Percentiles rank a stretch among this genome's conserved stretches.
phyloP scores from a whole-genome alignment of 306 rosid species.

The Prunus mongolica region DNA sequence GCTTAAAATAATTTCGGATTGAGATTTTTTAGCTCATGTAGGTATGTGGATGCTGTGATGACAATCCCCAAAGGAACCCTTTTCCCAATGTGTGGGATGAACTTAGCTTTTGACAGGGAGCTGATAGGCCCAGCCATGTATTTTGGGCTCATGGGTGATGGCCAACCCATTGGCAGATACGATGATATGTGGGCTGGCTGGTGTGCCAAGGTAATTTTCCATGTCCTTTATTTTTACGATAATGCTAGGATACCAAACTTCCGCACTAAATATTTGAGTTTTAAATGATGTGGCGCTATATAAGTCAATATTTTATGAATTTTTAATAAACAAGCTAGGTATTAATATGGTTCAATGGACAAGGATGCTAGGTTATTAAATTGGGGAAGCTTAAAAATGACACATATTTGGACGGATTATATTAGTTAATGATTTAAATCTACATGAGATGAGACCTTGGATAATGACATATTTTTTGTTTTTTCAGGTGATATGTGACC shows the following conservation, averaged over 20 bases:
- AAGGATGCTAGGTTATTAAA: too few relatives aligned
- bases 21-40: neutral
- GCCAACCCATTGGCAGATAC: conserved; percentile 44
- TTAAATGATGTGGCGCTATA: too few relatives aligned
- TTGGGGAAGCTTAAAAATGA: too few relatives aligned
- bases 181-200: conserved; percentile 58
- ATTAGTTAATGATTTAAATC: too few relatives aligned
- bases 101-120: conserved; percentile 43
- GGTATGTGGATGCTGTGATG: conserved; percentile 43
- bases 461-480: neutral
- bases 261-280: too few relatives aligned
- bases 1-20: neutral
- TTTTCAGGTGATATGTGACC: conserved; percentile 45
- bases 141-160: conserved; percentile 53
- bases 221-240: too few relatives aligned
- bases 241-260: too few relatives aligned
- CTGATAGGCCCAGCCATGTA: conserved; percentile 51
- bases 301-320: too few relatives aligned
- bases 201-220: conserved; percentile 36
- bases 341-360: too few relatives aligned
- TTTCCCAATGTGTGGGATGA: conserved; percentile 55
- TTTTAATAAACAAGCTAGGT: too few relatives aligned
- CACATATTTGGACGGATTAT: too few relatives aligned
- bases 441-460: neutral
- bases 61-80: conserved; percentile 47